Conservation (phyloP, 2,329 filamentous ascomycete species). For the Phyllosticta citrichinensis region DNA sequence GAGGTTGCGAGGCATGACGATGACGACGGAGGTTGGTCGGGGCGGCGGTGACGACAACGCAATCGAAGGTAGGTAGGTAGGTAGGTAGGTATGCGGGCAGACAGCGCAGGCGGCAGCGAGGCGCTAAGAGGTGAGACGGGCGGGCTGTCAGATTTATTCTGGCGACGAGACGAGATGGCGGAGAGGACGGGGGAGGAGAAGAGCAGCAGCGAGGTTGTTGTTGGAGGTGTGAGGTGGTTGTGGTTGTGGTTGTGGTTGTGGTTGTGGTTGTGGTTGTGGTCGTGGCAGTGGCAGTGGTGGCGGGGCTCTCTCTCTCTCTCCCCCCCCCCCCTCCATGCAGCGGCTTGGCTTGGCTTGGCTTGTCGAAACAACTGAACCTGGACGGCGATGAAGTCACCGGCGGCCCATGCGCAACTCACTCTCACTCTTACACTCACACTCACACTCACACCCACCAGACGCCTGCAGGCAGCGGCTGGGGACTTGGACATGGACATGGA, state of each 20-base stretch:
- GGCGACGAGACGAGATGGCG: background rate
- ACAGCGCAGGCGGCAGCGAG: too few species aligned
- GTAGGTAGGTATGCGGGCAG: slow-evolving; percentile 2
- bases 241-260: background rate
- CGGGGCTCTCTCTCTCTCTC: background rate
- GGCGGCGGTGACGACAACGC: background rate
- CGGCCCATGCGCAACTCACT: background rate
- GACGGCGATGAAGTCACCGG: background rate
- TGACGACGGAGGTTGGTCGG: background rate
- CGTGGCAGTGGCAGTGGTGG: background rate
- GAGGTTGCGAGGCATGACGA: slow-evolving; percentile 34
- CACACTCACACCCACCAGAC: too few species aligned
- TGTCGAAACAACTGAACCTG: too few species aligned
- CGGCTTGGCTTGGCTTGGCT: too few species aligned
- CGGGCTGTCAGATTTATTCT: background rate
- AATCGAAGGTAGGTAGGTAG: background rate
- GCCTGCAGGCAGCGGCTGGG: too few species aligned
- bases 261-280: background rate
- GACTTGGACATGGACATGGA: too few species aligned
- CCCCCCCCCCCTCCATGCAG: too few species aligned
- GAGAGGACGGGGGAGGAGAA: background rate
- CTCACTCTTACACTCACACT: too few species aligned
- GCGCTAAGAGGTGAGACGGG: background rate
- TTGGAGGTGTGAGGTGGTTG: background rate
- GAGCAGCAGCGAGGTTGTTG: background rate